Conservation (phyloP, 2,329 filamentous ascomycete genomes). For the Tricladium varicosporioides region DNA sequence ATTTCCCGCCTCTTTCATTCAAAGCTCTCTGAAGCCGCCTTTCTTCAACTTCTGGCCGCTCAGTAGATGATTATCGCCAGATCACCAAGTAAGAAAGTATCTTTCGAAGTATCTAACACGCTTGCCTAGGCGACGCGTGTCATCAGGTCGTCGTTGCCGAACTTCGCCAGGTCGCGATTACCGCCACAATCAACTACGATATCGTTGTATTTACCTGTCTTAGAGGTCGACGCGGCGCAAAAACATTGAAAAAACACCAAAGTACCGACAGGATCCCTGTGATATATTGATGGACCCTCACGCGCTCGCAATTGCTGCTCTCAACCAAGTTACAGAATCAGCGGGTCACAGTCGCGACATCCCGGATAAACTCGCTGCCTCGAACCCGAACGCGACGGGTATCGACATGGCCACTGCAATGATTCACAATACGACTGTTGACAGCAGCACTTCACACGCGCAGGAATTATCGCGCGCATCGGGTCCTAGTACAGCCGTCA, state of each 20-base stretch:
- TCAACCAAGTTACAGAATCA: constrained; percentile 22
- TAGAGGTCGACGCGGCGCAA: background rate
- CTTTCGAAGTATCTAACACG: background rate
- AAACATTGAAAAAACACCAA: background rate
- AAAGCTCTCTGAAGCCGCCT: background rate
- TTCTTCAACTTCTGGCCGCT: background rate
- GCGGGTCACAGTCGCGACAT: constrained; percentile 21
- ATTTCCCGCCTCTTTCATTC: background rate
- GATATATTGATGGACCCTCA: constrained; percentile 27
- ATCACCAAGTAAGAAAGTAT: background rate
- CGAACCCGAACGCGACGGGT: constrained; percentile 26
- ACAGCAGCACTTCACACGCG: constrained; percentile 11
- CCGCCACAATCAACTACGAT: background rate
- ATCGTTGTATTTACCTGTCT: background rate
- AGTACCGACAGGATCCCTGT: background rate
- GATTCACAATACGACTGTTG: constrained; percentile 24
- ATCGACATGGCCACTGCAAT: constrained; percentile 22
- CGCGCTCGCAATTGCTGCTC: constrained; percentile 29
- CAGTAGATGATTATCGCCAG: background rate
- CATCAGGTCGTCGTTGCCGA: constrained; percentile 3
- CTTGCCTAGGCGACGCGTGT: constrained; percentile 17
- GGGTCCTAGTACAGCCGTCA: constrained; percentile 5
- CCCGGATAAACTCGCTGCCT: constrained; percentile 11
- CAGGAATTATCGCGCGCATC: constrained; percentile 10
- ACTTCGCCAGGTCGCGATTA: constrained; percentile 8